Evolutionary conservation across 148 eudicot species (phyloP).

Genomic region (Chenopodium album): DNA sequence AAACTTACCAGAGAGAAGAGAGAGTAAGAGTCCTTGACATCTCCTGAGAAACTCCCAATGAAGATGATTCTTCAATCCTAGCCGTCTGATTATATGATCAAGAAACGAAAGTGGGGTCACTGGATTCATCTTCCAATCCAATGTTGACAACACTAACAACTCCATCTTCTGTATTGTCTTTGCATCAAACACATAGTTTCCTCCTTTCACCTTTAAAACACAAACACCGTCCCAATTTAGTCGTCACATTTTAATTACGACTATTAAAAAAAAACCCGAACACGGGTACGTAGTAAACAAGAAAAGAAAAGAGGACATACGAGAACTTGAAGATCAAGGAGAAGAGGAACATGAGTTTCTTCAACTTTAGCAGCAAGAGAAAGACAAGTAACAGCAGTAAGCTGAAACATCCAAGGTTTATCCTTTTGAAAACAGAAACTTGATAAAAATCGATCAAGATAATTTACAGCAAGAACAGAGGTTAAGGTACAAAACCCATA

Average conservation of each 20-base stretch:
- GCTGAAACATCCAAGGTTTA: conserved; percentile 79
- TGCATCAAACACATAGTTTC: conserved; percentile 60
- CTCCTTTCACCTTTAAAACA: conserved; percentile 46
- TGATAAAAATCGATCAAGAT: conserved; percentile 55
- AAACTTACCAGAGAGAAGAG: conserved; percentile 56
- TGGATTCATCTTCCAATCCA: conserved; percentile 87
- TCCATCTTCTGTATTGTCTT: conserved; percentile 89
- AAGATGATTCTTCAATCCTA: conserved; percentile 56
- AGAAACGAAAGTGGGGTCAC: conserved; percentile 80
- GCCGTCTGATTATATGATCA: conserved; percentile 71
- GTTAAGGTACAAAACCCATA: conserved; percentile 64
- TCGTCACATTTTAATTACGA: no score
- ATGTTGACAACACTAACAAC: conserved; percentile 63
- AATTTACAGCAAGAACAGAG: conserved; percentile 62
- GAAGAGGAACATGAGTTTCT: conserved; percentile 76
- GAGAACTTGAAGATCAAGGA: conserved; percentile 71
- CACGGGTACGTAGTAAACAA: not conserved
- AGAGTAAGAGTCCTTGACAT: conserved; percentile 58
- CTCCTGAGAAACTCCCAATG: conserved; percentile 62
- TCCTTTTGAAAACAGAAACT: conserved; percentile 45
- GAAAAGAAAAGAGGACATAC: no score
- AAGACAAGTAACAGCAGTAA: conserved; percentile 76
- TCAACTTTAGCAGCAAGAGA: conserved; percentile 93
- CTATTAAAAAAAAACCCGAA: not conserved
- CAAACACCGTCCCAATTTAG: no score